Base-by-base conservation (phyloP, 2,329 filamentous ascomycete genomes). In the Cladophialophora immunda region DNA sequence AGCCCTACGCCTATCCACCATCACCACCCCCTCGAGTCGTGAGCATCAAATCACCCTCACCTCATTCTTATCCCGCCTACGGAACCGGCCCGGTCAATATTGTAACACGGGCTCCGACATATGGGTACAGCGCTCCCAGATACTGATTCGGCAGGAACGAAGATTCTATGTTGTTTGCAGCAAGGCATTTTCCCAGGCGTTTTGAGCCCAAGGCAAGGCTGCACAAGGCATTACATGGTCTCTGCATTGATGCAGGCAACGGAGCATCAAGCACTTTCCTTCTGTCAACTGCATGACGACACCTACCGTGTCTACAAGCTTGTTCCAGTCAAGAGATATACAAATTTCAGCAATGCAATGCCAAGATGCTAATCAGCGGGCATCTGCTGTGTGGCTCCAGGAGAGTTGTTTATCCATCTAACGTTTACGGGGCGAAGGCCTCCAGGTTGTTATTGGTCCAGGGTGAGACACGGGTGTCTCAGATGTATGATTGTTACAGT, bases 291-390 rank as follows among this genome's bases (percentile, higher is more conserved):
- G 45, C 38, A 29, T 13, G 38, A n/a, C 19, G 27, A 38, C 41
- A 25, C 41, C 15, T 27, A n/a, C 17, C n/a, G 15, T 36, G 36
- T 58, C 34, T 59, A 29, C 57, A 50, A 57, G 30, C 64, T 66
- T 66, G 64, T 66, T 57, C 67, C 67, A 69, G 67, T 67, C 67
- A 69, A 69, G 67, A 53, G 15, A 22, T 32, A 55, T 34, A 55
- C 53, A 30, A 32, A 22, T 22, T 30, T 55, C 53, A 25, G 45
- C 45, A 50, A 50, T 50, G 45, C 45, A 50, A 62, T 52, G 41
- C 41, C 41, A 50, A 50, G 45, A 50, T 50, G 45, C 45, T 50
- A 50, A 50, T 11, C 45, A 25, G 45, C 45, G 11, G 22, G 45
- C 22, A 50, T 50, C 22, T 50, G 45, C n/a, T 50, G 45, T n/a